A percentile compares a stretch with the other conserved stretches of the same genome.
Evolutionary conservation across 441 rosid genomes (phyloP).

Genomic region (Arabidopsis hybrid): DNA sequence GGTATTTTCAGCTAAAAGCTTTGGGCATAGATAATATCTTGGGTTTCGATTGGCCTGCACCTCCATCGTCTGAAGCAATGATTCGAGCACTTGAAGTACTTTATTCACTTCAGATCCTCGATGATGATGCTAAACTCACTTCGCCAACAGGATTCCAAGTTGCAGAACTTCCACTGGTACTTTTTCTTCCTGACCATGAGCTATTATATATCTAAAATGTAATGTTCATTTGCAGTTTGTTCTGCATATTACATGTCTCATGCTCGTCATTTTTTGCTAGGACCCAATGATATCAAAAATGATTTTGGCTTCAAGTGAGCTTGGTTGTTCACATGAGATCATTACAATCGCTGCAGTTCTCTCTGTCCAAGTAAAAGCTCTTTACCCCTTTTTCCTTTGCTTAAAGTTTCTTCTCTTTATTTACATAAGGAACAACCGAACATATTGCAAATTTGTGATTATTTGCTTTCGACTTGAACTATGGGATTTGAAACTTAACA

Average conservation of each 20-base stretch:
- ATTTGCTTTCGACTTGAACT: not conserved
- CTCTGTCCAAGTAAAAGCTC: constrained; percentile 64
- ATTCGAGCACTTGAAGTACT: constrained; percentile 48
- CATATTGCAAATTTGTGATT: not conserved
- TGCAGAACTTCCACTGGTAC: constrained; percentile 95
- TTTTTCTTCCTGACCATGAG: constrained; percentile 5
- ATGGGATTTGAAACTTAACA: constrained; percentile 18
- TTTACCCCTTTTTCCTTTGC: constrained; percentile 21
- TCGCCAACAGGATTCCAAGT: constrained; percentile 98
- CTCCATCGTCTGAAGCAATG: constrained; percentile 93
- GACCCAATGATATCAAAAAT: constrained; percentile 95
- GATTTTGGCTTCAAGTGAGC: constrained; percentile 89
- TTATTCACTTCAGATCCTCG: constrained; percentile 89
- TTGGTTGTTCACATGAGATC: constrained; percentile 93
- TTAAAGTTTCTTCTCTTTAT: not conserved
- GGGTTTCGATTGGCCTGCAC: constrained; percentile 97
- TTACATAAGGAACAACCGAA: not conserved
- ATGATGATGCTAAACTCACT: constrained; percentile 97
- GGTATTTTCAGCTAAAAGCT: constrained; percentile 75
- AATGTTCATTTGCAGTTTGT: constrained; percentile 3
- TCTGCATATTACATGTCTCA: constrained; percentile 4
- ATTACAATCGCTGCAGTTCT: constrained; percentile 87
- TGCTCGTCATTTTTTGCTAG: constrained; percentile 48
- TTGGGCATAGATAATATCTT: constrained; percentile 93
- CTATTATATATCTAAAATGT: not conserved